Percentiles rank a stretch among this genome's conserved stretches.
Conservation (phyloP, 176 grass and related monocot genomes). For the Pontederia crassipes region DNA sequence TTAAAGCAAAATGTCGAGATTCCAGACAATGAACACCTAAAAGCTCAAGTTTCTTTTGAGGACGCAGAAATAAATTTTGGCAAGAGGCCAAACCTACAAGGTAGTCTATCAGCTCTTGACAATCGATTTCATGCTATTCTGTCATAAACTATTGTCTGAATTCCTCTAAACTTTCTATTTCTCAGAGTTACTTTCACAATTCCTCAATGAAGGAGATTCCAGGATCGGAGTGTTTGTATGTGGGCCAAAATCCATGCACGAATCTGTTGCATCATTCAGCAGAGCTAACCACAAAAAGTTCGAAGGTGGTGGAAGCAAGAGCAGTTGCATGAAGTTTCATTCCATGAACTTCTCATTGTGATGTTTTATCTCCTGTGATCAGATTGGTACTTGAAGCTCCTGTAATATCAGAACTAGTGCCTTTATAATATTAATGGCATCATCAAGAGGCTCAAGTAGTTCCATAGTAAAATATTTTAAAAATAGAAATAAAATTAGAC, state of each 20-base stretch:
- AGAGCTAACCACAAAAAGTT: constrained; percentile 7
- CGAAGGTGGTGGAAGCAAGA: neutral
- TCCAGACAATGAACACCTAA: neutral
- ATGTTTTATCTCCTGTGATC: neutral
- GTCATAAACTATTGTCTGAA: neutral
- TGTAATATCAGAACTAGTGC: no score
- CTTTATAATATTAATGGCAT: no score
- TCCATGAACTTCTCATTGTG: constrained; percentile 31
- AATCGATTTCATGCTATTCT: no score
- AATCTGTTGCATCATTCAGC: constrained; percentile 33
- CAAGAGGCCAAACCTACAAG: constrained; percentile 32
- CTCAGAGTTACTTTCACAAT: constrained; percentile 28
- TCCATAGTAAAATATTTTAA: no score
- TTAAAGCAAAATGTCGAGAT: neutral
- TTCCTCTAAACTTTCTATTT: neutral
- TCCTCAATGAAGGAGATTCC: constrained; percentile 7
- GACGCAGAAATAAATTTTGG: constrained; percentile 29
- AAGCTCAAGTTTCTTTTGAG: constrained; percentile 11
- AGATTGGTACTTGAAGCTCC: no score
- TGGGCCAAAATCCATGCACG: constrained; percentile 34
- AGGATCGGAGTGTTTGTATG: constrained; percentile 33
- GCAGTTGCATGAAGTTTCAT: constrained; percentile 15
- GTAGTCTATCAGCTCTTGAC: neutral
- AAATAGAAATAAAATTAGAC: no score
- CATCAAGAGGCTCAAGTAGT: no score